Evolutionary conservation across 108 stramenopile species (phyloP).

Genomic region (Cyclotella choctawhatcheeana): DNA sequence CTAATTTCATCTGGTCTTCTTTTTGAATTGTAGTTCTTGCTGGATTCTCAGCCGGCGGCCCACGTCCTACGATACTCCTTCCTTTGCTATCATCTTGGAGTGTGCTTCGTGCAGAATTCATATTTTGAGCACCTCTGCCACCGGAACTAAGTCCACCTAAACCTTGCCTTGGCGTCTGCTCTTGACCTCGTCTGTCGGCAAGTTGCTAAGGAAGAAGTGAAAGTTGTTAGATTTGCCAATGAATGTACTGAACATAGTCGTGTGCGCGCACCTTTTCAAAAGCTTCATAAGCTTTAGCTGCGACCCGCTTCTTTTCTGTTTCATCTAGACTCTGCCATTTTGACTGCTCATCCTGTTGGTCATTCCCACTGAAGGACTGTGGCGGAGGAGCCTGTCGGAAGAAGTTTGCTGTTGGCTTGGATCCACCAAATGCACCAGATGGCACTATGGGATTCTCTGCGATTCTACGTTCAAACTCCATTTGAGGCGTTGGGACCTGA

Average conservation of each 20-base stretch:
- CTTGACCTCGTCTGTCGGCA: conserved; percentile 10
- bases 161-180: not conserved
- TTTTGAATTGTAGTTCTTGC: conserved; percentile 17
- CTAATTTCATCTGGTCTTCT: conserved; percentile 25
- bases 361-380: not conserved
- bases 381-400: conserved; percentile 25
- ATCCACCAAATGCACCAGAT: conserved; percentile 48
- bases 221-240: not conserved
- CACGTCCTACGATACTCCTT: not conserved
- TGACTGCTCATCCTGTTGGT: conserved; percentile 41
- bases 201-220: not conserved
- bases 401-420: conserved; percentile 47
- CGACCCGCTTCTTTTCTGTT: conserved; percentile 48
- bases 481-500: conserved; percentile 35
- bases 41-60: not conserved
- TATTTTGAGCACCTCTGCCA: conserved; percentile 11
- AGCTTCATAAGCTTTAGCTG: conserved; percentile 50
- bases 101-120: conserved; percentile 11
- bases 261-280: conserved; percentile 36
- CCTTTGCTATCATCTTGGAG: not conserved
- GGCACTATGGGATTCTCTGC: conserved; percentile 40
- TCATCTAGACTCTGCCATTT: conserved; percentile 52
- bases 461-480: conserved; percentile 36
- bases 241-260: not conserved
- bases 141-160: conserved; percentile 13